Evolutionary conservation across 140 eudicot genomes (phyloP), one percentile per base, ranked within the genome.

Genomic region (Anethum foeniculum): DNA sequence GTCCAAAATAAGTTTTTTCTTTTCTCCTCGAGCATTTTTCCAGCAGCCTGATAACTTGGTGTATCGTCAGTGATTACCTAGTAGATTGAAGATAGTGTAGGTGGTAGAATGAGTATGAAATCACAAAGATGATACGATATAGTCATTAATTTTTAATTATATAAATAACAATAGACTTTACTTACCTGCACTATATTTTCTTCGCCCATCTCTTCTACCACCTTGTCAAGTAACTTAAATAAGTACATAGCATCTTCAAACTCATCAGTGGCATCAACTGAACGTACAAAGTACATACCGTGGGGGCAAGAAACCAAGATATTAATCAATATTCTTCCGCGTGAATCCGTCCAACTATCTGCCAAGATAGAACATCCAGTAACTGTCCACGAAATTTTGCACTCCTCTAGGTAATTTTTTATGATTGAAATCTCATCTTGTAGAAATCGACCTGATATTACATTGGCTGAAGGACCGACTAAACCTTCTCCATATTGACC

Each of bases 341-440:
- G 90, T 54, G 83, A 76, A 88, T 94, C 91, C 82, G 84, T 88
- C 98, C 98, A 94, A 81, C 92, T 92, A 88, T 94, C 98, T 30
- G 96, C 98, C 89, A 94, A 87, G 71, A 94, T 89, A 46, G 98
- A 94, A 83, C 98, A 92, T 74, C 98, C 98, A 38, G 98, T 92
- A 71, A 92, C 94, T 39, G 91, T 86, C 98, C 98, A 94, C 11
- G 97, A 92, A 72, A 96, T 86, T 81, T 86, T 94, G 79, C 88
- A 92, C 84, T 94, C 98, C 41, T 83, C 89, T 2, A 94, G 86
- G 82, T 94, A 80, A 75, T 84, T 89, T 84, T 82, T 94, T 64
- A 92, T 86, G 83, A 90, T 85, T 54, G 78, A 49, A 34, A 90
- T 82, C 80, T 94, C 96, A 82, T 92, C 97, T 52, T 92, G 94